phyloP scores from a whole-genome alignment of 2,329 filamentous ascomycete species.

The Fusarium sp. region DNA sequence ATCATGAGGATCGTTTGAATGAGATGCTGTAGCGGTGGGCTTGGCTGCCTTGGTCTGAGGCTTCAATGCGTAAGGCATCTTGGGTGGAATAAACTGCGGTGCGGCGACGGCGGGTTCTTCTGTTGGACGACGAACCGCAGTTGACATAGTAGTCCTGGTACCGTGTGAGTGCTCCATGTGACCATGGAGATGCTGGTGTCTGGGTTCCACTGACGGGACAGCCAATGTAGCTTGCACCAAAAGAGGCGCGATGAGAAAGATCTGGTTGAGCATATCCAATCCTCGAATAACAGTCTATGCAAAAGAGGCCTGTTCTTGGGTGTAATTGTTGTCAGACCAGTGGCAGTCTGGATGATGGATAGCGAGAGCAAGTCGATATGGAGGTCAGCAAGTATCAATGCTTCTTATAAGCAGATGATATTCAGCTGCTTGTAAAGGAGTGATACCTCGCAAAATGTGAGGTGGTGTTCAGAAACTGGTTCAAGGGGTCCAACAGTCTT shows the following conservation, averaged over 20 bases:
- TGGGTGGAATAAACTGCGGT: conserved; percentile 31
- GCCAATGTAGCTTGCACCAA: conserved; percentile 45
- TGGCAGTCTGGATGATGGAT: conserved; percentile 6
- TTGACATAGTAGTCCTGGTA: conserved; percentile 16
- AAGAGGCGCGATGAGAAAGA: conserved; percentile 44
- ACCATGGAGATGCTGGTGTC: conserved; percentile 35
- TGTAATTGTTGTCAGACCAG: conserved; percentile 7
- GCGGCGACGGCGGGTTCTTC: conserved; percentile 19
- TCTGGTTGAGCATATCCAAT: conserved; percentile 41
- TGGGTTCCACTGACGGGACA: conserved; percentile 37
- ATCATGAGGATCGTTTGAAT: conserved; percentile 6
- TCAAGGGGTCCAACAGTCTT: conserved; percentile 16
- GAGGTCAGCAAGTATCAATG: conserved; percentile 5
- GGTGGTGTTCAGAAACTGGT: conserved; percentile 12
- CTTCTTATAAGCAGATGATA: conserved; percentile 33
- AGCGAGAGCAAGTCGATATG: conserved; percentile 2
- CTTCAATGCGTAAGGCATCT: conserved; percentile 28
- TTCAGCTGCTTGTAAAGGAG: conserved; percentile 12
- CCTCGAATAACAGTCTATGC: not conserved
- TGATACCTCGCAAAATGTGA: conserved; percentile 25
- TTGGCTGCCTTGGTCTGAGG: conserved; percentile 30
- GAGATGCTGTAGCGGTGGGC: not conserved
- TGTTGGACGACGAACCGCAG: conserved; percentile 12
- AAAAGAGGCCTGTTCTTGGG: not conserved
- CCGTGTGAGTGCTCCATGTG: conserved; percentile 34